These are phyloP conservation scores for Saitoella complicata DNA, from an alignment of 805 yeast species.

Conservation along the genomic window DNA sequence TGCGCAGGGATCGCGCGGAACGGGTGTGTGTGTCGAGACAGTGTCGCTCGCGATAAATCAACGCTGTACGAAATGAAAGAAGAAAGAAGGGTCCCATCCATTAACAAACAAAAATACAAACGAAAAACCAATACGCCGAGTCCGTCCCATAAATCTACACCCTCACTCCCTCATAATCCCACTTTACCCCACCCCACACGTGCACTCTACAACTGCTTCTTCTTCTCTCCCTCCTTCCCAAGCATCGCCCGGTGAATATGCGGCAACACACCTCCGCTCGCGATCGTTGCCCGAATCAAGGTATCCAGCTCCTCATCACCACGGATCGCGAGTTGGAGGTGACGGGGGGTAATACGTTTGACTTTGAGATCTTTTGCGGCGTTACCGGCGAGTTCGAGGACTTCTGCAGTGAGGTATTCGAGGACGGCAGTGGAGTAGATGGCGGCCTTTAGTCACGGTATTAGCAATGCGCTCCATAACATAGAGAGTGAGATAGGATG, in stretches of 20 bases:
- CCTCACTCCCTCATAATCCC: too few species aligned
- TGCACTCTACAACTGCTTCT: too few species aligned
- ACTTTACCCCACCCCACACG: too few species aligned
- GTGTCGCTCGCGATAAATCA: too few species aligned
- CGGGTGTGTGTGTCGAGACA: too few species aligned
- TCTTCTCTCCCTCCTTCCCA: too few species aligned
- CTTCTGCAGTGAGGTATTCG: constrained; percentile 95
- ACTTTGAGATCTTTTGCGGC: constrained; percentile 95
- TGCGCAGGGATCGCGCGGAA: too few species aligned
- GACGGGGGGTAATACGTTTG: constrained; percentile 96
- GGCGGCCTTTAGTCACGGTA: constrained; percentile 36
- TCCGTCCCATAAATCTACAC: too few species aligned
- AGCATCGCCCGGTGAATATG: constrained; percentile 40
- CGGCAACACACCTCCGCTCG: constrained; percentile 96
- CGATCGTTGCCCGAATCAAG: constrained; percentile 85
- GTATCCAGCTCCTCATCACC: constrained; percentile 96
- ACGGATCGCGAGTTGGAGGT: constrained; percentile 88
- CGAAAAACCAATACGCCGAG: too few species aligned
- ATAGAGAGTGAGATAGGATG: background rate
- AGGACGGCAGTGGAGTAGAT: constrained; percentile 92
- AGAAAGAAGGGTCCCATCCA: too few species aligned
- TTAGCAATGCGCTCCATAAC: background rate
- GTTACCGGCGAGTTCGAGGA: constrained; percentile 94
- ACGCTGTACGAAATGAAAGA: too few species aligned
- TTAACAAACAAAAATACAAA: too few species aligned